Evolutionary conservation across 2,329 filamentous ascomycete species (phyloP).

Genomic region (Davidsoniella neocaledoniae): DNA sequence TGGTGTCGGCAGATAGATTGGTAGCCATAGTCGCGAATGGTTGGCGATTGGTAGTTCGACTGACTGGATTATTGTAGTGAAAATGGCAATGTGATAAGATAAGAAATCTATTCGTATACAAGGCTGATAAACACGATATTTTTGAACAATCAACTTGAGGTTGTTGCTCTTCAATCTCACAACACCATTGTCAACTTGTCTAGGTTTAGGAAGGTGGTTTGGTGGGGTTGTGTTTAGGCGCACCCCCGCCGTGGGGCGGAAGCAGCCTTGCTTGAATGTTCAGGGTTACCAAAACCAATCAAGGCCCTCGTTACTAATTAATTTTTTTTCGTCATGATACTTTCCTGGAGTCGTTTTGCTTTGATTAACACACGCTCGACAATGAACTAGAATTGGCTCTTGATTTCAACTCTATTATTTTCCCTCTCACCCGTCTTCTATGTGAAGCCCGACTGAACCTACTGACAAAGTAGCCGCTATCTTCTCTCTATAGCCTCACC

Average conservation of each 20-base stretch:
- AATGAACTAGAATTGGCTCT: no score
- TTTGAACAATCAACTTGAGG: background rate
- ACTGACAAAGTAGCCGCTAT: background rate
- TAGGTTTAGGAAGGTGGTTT: background rate
- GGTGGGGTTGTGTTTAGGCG: constrained; percentile 10
- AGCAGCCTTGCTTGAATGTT: constrained; percentile 5
- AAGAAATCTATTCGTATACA: background rate
- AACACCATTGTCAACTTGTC: no score
- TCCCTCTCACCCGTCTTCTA: background rate
- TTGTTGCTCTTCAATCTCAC: no score
- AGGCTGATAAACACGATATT: constrained; percentile 4
- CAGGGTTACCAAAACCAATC: no score
- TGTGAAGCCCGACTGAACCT: background rate
- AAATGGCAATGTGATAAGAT: background rate
- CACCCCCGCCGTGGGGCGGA: constrained; percentile 7
- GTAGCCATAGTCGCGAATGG: background rate
- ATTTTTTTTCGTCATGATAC: no score
- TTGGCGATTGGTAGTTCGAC: background rate
- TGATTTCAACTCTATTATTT: no score
- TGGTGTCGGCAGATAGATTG: constrained; percentile 43
- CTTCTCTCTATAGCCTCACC: background rate
- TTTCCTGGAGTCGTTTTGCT: no score
- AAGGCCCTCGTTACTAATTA: no score
- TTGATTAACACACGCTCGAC: no score
- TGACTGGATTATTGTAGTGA: background rate